Evolutionary conservation across 495 filamentous ascomycete genomes (phyloP).

Genomic region (Trichoderma gamsii): DNA sequence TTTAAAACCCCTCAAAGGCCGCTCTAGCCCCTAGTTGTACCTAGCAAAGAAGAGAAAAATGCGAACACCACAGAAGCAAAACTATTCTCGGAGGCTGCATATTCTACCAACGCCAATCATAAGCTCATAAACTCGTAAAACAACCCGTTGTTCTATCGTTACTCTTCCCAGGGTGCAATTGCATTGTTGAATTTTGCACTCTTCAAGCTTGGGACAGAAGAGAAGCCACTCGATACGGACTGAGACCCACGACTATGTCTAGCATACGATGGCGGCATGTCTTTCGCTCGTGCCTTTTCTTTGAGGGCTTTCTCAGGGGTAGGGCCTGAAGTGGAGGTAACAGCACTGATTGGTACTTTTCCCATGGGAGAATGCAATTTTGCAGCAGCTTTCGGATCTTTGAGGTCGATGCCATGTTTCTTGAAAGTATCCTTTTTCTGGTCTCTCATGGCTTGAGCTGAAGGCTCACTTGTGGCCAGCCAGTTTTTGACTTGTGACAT

Average conservation of each 20-base stretch:
- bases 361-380: constrained; percentile 34
- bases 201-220: not conserved
- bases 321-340: constrained; percentile 27
- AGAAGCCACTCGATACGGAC: not conserved
- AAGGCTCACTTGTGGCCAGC: constrained; percentile 37
- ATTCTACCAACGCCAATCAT: not conserved
- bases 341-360: constrained; percentile 31
- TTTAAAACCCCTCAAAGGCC: not conserved
- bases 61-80: not conserved
- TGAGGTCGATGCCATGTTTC: constrained; percentile 29
- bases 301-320: constrained; percentile 28
- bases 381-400: constrained; percentile 25
- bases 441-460: constrained; percentile 32
- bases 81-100: not conserved
- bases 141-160: not conserved
- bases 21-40: not conserved
- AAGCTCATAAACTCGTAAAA: not conserved
- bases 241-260: not conserved
- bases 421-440: constrained; percentile 34
- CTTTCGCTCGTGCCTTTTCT: not conserved
- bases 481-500: constrained; percentile 36
- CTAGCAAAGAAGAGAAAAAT: not conserved
- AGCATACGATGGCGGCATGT: not conserved
- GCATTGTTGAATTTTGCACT: not conserved
- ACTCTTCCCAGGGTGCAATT: not conserved